These are phyloP conservation scores for Lepidium africanum DNA, from an alignment of 345 rosid species.

Conservation along the genomic window DNA sequence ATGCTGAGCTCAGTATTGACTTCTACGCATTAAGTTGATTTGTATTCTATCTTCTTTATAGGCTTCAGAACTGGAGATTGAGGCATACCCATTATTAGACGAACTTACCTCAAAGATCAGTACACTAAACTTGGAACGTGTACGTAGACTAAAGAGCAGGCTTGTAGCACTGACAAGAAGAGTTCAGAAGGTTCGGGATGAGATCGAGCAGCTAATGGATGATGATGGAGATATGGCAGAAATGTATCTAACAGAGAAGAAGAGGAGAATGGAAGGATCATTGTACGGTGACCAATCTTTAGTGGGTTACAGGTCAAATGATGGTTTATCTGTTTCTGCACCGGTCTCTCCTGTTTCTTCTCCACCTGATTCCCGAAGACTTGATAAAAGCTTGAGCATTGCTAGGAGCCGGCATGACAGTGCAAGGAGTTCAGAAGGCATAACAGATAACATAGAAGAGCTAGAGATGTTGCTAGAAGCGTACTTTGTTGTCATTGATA, in stretches of 20 bases:
- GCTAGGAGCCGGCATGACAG: slow-evolving; percentile 95
- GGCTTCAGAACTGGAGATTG: slow-evolving; percentile 99
- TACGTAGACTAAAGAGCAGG: slow-evolving; percentile 89
- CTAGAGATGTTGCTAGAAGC: slow-evolving; percentile 99
- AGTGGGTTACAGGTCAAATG: slow-evolving; percentile 64
- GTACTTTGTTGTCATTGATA: slow-evolving; percentile 93
- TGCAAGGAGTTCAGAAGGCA: slow-evolving; percentile 70
- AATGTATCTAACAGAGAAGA: slow-evolving; percentile 97
- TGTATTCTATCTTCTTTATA: slow-evolving; percentile 29
- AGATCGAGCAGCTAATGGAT: slow-evolving; percentile 99
- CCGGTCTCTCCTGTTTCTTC: slow-evolving; percentile 96
- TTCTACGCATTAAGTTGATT: slow-evolving; percentile 2
- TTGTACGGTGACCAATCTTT: slow-evolving; percentile 74
- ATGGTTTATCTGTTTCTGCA: slow-evolving; percentile 75
- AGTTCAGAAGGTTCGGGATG: slow-evolving; percentile 99
- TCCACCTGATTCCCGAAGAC: slow-evolving; percentile 68
- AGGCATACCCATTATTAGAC: slow-evolving; percentile 95
- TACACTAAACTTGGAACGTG: slow-evolving; percentile 92
- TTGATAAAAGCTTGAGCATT: slow-evolving; percentile 80
- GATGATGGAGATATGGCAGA: slow-evolving; percentile 99
- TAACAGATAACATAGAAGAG: slow-evolving; percentile 75
- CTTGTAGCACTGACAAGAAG: slow-evolving; percentile 90
- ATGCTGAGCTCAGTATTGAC: background rate
- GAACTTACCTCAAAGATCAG: slow-evolving; percentile 97
- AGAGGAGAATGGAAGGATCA: slow-evolving; percentile 71